phyloP scores from a whole-genome alignment of 1,139 yeast species.

The Groenewaldozyma sp. region DNA sequence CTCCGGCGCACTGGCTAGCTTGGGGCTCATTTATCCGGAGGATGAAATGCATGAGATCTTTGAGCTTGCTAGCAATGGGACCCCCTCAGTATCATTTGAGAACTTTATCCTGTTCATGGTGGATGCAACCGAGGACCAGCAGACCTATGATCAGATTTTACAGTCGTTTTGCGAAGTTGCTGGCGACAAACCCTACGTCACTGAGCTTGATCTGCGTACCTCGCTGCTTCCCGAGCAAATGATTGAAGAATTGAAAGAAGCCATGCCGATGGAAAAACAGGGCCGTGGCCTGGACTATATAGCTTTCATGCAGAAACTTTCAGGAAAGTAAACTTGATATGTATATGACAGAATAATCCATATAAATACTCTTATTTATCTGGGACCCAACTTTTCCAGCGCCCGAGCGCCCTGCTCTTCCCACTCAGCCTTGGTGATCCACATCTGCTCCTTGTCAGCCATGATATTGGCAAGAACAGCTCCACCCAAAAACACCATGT shows the following conservation, averaged over 20 bases:
- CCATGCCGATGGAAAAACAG: conserved; percentile 24
- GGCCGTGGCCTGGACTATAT: conserved; percentile 29
- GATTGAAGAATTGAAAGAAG: conserved; percentile 26
- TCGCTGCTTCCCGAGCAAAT: conserved; percentile 29
- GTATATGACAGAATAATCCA: neutral
- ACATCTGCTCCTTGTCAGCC: conserved; percentile 98
- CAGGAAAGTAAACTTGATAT: neutral
- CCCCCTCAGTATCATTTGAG: conserved; percentile 28
- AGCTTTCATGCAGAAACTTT: conserved; percentile 22
- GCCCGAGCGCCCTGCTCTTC: conserved; percentile 89
- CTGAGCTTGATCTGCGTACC: conserved; percentile 33
- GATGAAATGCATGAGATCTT: conserved; percentile 33
- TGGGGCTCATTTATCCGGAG: conserved; percentile 31
- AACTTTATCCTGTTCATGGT: conserved; percentile 35
- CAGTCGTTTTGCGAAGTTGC: conserved; percentile 34
- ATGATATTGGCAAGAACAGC: conserved; percentile 96
- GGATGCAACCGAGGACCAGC: conserved; percentile 33
- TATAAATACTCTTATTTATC: conserved; percentile 36
- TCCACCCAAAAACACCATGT: conserved; percentile 98
- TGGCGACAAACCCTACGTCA: conserved; percentile 32
- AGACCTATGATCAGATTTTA: conserved; percentile 33
- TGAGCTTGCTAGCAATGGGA: conserved; percentile 23
- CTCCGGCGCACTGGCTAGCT: conserved; percentile 33
- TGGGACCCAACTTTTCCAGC: conserved; percentile 84
- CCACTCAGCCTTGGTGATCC: conserved; percentile 97